Base-by-base conservation (phyloP, 2,329 filamentous ascomycete genomes). In the Ascochyta lentis region DNA sequence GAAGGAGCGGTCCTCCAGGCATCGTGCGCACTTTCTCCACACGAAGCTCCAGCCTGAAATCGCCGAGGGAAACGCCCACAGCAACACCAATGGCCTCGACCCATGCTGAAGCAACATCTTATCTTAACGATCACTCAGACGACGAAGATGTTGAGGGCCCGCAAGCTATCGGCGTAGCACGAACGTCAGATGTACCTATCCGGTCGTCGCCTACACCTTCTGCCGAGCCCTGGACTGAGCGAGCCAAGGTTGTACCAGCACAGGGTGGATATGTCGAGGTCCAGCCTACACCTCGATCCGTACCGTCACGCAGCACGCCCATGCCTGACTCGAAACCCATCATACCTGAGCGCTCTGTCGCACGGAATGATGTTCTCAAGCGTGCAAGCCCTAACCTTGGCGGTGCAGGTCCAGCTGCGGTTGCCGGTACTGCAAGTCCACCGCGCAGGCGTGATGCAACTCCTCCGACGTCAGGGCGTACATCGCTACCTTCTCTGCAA, bases 161-260 rank as follows among this genome's bases (percentile, higher is more conserved):
- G 3, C 59, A 67, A 24, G 72, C 70, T 40, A 79, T 80, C 58
- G 78, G 78, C 43, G 66, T 80, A 35, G 79, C 78, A 16, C 75
- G 64, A 44, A 79, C 78, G 6, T 77, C 78, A 12, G 73, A 80
- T 60, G 60, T 73, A 15, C 70, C 70, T 13, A 72, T 76, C 34
- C 63, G 61, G 31, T 60, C 69, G 23, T 61, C 67, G 3, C 67
- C 71, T 12, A 68, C 69, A 12, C 67, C 72, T 33, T 63, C 68
- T 19, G 47, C 31, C 10, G 69, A 70, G 22, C 45, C 51, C 7
- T 44, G 54, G 23, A 26, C 49, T 34, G 60, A 63, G 37, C 59
- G 56, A 26, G 61, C 63, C 34, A 61, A 63, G 33, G 33, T 56
- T 6, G 42, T 42, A 33, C 58, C 63, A 16, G 58, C 63, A 8